phyloP scores from a whole-genome alignment of 129 eudicot species.

The Tanacetum coccineum region DNA sequence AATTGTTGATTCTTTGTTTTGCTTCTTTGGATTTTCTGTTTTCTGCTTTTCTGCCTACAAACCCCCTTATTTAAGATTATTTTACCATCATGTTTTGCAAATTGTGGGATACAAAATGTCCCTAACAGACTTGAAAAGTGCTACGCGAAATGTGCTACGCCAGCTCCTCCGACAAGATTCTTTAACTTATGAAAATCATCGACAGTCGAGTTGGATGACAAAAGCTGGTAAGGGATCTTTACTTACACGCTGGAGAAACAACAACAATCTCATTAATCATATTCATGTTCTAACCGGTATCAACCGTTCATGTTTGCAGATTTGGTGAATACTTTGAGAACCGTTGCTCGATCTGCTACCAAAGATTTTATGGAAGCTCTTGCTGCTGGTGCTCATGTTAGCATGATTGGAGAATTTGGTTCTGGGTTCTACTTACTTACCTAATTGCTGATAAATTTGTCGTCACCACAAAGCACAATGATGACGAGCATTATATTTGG shows the following conservation, averaged over 20 bases:
- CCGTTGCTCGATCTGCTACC: constrained; percentile 73
- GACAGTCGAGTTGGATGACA: constrained; percentile 43
- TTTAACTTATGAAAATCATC: constrained; percentile 35
- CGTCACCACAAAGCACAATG: no score
- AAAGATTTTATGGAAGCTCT: constrained; percentile 85
- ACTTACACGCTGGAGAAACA: background rate
- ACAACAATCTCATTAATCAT: background rate
- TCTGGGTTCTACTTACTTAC: no score
- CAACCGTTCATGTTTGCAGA: no score
- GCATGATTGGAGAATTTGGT: no score
- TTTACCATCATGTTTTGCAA: background rate
- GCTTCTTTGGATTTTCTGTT: no score
- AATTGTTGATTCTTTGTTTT: no score
- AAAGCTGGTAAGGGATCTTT: constrained; percentile 52
- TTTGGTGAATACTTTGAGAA: constrained; percentile 68
- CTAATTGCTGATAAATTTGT: no score
- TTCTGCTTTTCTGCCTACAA: background rate
- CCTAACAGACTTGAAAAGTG: background rate
- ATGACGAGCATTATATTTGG: constrained; percentile 77
- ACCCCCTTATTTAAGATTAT: background rate
- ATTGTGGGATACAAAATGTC: no score
- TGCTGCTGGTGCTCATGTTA: no score
- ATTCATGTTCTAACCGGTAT: background rate
- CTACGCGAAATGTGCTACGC: no score
- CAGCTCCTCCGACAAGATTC: constrained; percentile 55